Conservation (phyloP, 1,284 basidiomycete species). For the Heterobasidion parviporum region DNA sequence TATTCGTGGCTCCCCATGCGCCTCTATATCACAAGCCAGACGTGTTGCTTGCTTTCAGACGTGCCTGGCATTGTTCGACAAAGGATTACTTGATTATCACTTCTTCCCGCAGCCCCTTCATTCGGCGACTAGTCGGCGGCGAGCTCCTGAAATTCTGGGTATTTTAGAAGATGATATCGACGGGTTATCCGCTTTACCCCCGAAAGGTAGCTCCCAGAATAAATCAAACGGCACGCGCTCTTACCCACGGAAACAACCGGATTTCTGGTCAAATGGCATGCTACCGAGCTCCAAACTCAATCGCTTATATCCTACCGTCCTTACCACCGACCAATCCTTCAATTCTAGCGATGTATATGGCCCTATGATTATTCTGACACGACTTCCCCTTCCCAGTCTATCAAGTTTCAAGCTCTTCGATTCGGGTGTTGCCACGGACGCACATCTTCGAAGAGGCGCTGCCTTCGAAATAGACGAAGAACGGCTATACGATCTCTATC, state of each 20-base stretch:
- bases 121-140: constrained; percentile 5
- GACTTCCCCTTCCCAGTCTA: constrained; percentile 52
- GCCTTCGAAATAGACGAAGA: constrained; percentile 41
- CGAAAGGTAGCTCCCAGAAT: constrained; percentile 14
- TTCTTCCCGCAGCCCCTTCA: constrained; percentile 35
- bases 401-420: constrained; percentile 50
- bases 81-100: constrained; percentile 41
- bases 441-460: constrained; percentile 36
- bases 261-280: constrained; percentile 51
- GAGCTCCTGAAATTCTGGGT: constrained; percentile 9
- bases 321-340: constrained; percentile 24
- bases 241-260: constrained; percentile 48
- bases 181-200: constrained; percentile 3
- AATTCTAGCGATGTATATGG: constrained; percentile 30
- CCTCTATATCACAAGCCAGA: constrained; percentile 44
- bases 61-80: constrained; percentile 41
- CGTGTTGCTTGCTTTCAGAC: constrained; percentile 47
- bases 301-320: constrained; percentile 47
- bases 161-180: constrained; percentile 10
- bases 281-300: constrained; percentile 14
- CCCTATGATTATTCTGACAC: constrained; percentile 58
- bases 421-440: constrained; percentile 32
- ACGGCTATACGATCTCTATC: constrained; percentile 39
- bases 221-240: constrained; percentile 34
- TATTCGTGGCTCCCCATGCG: constrained; percentile 35